phyloP scores from a whole-genome alignment of 2,329 filamentous ascomycete species.

The Diaporthe citriasiana region DNA sequence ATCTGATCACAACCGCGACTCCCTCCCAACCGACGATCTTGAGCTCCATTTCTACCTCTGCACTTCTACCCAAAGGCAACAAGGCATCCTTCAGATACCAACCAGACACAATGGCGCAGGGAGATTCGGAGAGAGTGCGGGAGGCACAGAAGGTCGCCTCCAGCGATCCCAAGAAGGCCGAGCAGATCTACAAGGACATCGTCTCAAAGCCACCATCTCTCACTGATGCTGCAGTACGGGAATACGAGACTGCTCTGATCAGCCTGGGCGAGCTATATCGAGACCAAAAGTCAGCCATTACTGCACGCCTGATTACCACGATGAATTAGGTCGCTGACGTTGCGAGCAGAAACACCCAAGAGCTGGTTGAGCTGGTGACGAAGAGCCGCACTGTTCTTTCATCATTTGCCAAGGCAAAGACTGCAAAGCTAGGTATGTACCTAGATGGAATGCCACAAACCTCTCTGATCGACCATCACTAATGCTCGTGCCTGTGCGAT shows the following conservation, averaged over 20 bases:
- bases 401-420: conserved; percentile 98
- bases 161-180: conserved; percentile 85
- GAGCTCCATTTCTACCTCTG: not conserved
- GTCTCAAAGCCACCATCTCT: conserved; percentile 86
- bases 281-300: conserved; percentile 81
- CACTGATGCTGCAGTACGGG: conserved; percentile 87
- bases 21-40: not conserved
- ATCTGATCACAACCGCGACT: conserved; percentile 20
- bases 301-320: conserved; percentile 12
- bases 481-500: conserved; percentile 32
- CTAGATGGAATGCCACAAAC: not conserved
- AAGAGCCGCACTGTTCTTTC: conserved; percentile 92
- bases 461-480: not conserved
- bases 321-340: conserved; percentile 34
- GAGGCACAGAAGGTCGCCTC: conserved; percentile 90
- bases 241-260: conserved; percentile 92
- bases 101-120: conserved; percentile 64
- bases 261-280: conserved; percentile 93
- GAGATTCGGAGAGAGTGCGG: conserved; percentile 78
- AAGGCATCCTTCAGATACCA: conserved; percentile 10
- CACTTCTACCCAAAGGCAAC: not conserved
- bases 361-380: conserved; percentile 90
- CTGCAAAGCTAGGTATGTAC: conserved; percentile 91
- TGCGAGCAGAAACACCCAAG: conserved; percentile 76
- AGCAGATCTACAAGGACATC: conserved; percentile 90